These are phyloP conservation scores for Phaeosphaeria sp. DNA, from an alignment of 2,329 filamentous ascomycete species.

Conservation along the genomic window DNA sequence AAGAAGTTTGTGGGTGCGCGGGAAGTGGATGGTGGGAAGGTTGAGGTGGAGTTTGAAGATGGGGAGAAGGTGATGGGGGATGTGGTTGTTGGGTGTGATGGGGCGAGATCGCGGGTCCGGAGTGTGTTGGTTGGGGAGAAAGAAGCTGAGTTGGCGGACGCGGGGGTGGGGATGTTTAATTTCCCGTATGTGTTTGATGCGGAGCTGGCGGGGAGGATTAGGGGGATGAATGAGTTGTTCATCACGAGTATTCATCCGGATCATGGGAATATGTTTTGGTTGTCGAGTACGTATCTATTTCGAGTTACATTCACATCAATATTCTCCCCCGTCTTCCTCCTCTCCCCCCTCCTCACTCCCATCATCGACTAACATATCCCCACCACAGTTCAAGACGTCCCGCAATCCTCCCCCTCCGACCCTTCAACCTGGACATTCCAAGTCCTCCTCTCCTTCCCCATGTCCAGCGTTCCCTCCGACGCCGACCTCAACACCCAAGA, in stretches of 20 bases:
- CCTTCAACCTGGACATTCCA: constrained; percentile 44
- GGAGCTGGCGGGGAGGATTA: constrained; percentile 20
- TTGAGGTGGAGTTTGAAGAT: constrained; percentile 27
- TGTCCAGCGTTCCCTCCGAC: constrained; percentile 18
- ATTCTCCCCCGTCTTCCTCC: constrained; percentile 5
- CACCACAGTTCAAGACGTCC: constrained; percentile 38
- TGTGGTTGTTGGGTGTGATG: constrained; percentile 29
- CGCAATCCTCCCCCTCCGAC: constrained; percentile 21
- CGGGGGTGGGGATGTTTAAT: constrained; percentile 32
- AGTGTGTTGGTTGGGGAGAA: constrained; percentile 21
- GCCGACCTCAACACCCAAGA: constrained; percentile 20
- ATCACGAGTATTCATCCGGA: constrained; percentile 31
- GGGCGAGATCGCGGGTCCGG: constrained; percentile 22
- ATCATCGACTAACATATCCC: too few relatives aligned
- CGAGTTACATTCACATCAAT: too few relatives aligned
- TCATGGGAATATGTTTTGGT: constrained; percentile 32
- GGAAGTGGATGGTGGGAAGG: constrained; percentile 14
- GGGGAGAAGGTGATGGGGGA: constrained; percentile 23
- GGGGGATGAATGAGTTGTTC: constrained; percentile 26
- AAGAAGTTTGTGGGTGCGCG: constrained; percentile 19
- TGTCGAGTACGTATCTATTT: too few relatives aligned
- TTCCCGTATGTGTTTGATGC: constrained; percentile 22
- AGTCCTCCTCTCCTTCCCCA: constrained; percentile 31
- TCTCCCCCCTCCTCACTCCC: constrained; percentile 8
- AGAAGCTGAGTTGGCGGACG: constrained; percentile 19